Evolutionary conservation across 768 basidiomycete genomes (phyloP).

Genomic region (Suillus bovinus): DNA sequence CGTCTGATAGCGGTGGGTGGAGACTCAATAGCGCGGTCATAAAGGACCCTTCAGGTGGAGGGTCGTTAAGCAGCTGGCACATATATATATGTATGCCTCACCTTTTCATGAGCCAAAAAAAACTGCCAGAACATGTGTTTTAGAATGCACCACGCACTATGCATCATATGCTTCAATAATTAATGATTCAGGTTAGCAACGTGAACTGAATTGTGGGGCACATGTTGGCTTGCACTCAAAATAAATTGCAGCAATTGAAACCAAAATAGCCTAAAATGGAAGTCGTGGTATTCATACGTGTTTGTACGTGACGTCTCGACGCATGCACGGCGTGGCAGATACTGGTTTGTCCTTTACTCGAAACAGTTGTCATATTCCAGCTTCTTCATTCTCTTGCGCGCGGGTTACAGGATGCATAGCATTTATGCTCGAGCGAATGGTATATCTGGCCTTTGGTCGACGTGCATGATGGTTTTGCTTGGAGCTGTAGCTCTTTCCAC

Average conservation of each 20-base stretch:
- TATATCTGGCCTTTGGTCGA: slow-evolving; percentile 69
- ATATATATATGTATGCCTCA: background rate
- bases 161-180: background rate
- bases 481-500: slow-evolving; percentile 74
- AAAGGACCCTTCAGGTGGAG: background rate
- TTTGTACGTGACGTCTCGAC: slow-evolving; percentile 2
- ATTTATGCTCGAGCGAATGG: slow-evolving; percentile 73
- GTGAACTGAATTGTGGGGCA: background rate
- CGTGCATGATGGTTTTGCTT: slow-evolving; percentile 72
- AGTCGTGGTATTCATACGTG: background rate
- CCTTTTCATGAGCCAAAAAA: background rate
- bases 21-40: background rate
- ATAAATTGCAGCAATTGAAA: too few relatives aligned
- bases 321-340: too few relatives aligned
- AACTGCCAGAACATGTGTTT: background rate
- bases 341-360: background rate
- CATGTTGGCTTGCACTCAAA: too few relatives aligned
- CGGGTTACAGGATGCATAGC: slow-evolving; percentile 56
- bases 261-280: slow-evolving; percentile 3
- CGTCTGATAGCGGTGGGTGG: background rate
- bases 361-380: background rate
- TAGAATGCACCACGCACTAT: background rate
- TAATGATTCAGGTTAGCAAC: background rate
- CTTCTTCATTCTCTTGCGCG: too few relatives aligned
- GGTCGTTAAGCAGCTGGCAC: background rate